phyloP scores from a whole-genome alignment of 495 filamentous ascomycete genomes.

The Glarea lozoyensis region DNA sequence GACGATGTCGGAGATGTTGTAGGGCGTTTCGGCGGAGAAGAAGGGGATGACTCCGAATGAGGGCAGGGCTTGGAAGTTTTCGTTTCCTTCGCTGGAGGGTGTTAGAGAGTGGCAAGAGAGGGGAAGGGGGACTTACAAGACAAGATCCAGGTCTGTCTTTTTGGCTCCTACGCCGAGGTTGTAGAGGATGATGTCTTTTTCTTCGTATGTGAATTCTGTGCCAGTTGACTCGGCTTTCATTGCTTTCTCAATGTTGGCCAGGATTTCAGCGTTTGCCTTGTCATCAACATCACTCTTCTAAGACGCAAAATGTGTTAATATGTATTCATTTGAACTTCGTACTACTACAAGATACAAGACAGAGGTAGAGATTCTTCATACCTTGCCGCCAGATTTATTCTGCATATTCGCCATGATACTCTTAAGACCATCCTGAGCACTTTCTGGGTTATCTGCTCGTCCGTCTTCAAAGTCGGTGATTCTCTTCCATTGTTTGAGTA shows the following conservation, averaged over 20 bases:
- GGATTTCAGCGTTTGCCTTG: conserved; percentile 33
- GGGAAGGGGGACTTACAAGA: conserved; percentile 41
- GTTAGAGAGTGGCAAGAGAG: not conserved
- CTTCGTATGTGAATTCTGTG: conserved; percentile 73
- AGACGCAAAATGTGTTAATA: conserved; percentile 23
- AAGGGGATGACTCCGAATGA: conserved; percentile 92
- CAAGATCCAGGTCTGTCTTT: conserved; percentile 76
- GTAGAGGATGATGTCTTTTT: conserved; percentile 87
- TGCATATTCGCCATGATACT: conserved; percentile 89
- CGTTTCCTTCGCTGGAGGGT: conserved; percentile 58
- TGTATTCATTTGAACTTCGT: conserved; percentile 16
- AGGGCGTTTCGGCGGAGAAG: conserved; percentile 79
- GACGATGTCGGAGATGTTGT: conserved; percentile 71
- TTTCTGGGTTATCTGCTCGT: conserved; percentile 81
- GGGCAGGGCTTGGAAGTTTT: conserved; percentile 86
- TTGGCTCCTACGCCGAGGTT: conserved; percentile 94
- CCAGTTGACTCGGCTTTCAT: conserved; percentile 61
- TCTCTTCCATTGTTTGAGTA: conserved; percentile 65
- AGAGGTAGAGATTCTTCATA: conserved; percentile 15
- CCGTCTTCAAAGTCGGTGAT: conserved; percentile 86
- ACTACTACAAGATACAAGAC: too few relatives aligned
- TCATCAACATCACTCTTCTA: conserved; percentile 24
- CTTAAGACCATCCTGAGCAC: conserved; percentile 63
- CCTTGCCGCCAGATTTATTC: conserved; percentile 47
- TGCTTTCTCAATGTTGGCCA: conserved; percentile 69